Evolutionary conservation across 352 stramenopile species (phyloP), one percentile per base, ranked within the genome.

Genomic region (Phytophthora pluvialis): DNA sequence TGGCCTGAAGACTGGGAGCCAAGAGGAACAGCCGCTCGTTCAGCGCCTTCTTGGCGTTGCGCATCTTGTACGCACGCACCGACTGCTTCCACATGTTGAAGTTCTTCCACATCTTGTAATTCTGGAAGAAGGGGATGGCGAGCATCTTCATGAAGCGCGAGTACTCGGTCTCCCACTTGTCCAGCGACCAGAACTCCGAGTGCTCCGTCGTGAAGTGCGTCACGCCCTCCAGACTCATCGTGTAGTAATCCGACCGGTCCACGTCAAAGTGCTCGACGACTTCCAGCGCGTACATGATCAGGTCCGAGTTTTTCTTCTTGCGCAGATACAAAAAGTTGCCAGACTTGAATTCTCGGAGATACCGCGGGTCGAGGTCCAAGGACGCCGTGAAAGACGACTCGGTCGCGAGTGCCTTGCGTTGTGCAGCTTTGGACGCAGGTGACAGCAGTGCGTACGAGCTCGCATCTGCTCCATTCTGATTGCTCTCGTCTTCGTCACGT

Each of bases 121-220:
- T 86, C 46, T 93, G 78, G 57, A 98, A 98, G 70, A 98, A 98
- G 28, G 85, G 75, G 54, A 97, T 93, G 25, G 91, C 60, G 42
- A 94, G 73, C 77, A 98, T 97, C 46, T 89, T 83, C 64, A 90
- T 89, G 69, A 98, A 98, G 2, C 96, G 70, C 25, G 71, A 60
- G 70, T 97, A 98, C 70, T 98, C 95, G 39, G 83, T 78, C 54
- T 98, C 95, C 94, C 94, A 98, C 53, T 94, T 93, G 31, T 96
- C 80, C 13, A 98, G 80, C 7, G 89, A 64, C 69, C 93, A 98
- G 64, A 98, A 98, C 36, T 98, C 93, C 2, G 83, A 92, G 48
- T 92, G 70, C 12, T 88, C 77, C 6, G 70, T 77, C n/a, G 83
- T 95, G 48, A 98, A 98, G 48, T 97, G 91, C 4, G 94, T 98